Evolutionary conservation across 176 grass and related monocot genomes (phyloP).

Genomic region (Musa itinerans): DNA sequence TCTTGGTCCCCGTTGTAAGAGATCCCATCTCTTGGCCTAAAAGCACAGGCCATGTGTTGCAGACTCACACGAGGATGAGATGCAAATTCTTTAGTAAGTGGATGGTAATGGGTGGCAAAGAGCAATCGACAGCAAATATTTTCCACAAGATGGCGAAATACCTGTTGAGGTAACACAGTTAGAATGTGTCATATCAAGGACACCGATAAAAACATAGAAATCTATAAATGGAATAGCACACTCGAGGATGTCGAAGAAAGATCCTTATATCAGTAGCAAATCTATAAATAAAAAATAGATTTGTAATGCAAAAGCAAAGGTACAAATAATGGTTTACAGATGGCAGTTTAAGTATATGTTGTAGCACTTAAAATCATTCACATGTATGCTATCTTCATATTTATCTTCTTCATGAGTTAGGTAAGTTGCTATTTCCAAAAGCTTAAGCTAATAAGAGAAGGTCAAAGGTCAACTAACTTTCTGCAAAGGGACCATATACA

Average conservation of each 20-base stretch:
- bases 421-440: no score
- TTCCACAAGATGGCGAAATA: conserved; percentile 86
- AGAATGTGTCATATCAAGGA: neutral
- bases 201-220: neutral
- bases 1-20: conserved; percentile 26
- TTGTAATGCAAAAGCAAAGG: neutral
- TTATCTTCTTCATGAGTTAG: no score
- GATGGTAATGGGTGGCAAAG: conserved; percentile 89
- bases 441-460: no score
- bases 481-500: no score
- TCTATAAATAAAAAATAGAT: neutral
- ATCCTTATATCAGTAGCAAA: neutral
- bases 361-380: no score
- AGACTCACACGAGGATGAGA: conserved; percentile 70
- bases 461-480: no score
- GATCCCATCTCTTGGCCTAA: conserved; percentile 29
- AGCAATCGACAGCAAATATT: conserved; percentile 65
- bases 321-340: neutral
- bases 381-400: no score
- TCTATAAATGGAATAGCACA: neutral
- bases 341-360: neutral
- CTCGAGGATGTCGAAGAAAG: neutral
- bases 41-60: conserved; percentile 86
- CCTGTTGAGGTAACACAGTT: conserved; percentile 24
- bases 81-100: conserved; percentile 86